These are phyloP conservation scores for Aspergillus amoenus DNA, from an alignment of 2,329 filamentous ascomycete species.

Conservation along the genomic window DNA sequence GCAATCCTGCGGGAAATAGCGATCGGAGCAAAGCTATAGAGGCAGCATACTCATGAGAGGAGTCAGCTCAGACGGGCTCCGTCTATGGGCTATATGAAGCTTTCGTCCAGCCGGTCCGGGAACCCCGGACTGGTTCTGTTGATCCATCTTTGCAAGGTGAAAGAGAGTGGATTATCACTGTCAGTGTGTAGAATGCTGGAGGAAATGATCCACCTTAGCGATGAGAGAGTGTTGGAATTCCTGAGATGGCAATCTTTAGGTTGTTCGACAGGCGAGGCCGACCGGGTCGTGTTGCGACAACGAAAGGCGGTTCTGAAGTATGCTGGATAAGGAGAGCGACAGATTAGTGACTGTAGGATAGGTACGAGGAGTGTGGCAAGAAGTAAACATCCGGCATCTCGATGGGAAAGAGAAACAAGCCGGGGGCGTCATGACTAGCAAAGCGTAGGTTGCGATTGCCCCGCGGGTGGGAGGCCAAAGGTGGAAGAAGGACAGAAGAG, in stretches of 20 bases:
- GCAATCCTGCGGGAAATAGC: constrained; percentile 39
- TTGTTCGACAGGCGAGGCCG: constrained; percentile 27
- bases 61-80: constrained; percentile 95
- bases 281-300: constrained; percentile 27
- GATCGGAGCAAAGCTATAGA: constrained; percentile 2
- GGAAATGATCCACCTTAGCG: constrained; percentile 14
- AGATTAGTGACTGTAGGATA: constrained; percentile 18
- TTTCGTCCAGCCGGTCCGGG: constrained; percentile 79
- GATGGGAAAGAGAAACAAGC: constrained; percentile 8
- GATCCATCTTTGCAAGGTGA: constrained; percentile 57
- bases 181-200: constrained; percentile 13
- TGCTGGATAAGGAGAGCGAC: constrained; percentile 18
- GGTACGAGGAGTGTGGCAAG: constrained; percentile 1
- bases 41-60: constrained; percentile 88
- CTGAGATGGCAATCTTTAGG: constrained; percentile 27
- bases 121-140: constrained; percentile 56
- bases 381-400: background rate
- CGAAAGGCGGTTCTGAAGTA: constrained; percentile 19
- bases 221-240: constrained; percentile 27
- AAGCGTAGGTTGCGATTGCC: constrained; percentile 25
- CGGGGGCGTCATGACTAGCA: constrained; percentile 12
- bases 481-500: constrained; percentile 13
- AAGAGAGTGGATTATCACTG: constrained; percentile 17
- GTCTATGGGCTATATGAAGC: constrained; percentile 94
- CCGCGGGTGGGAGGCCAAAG: constrained; percentile 10